A percentile compares a stretch with the other conserved stretches of the same genome.
Conservation (phyloP, 179 eudicot species). For the Carnegiea gigantea region DNA sequence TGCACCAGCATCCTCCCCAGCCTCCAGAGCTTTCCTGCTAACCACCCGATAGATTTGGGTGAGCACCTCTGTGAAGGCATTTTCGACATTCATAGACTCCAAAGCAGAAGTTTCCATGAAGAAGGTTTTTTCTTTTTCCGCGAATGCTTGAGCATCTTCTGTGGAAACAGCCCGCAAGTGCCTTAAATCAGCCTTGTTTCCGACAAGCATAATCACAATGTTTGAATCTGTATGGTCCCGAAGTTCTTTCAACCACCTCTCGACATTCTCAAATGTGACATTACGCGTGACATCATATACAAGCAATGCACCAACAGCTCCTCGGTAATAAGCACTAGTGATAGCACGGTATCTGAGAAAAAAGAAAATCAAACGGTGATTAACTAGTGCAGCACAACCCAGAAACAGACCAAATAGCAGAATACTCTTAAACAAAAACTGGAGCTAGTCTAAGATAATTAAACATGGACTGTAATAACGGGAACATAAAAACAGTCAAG, state of each 20-base stretch:
- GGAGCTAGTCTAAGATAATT: background rate
- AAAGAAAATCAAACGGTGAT: background rate
- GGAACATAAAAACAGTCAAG: background rate
- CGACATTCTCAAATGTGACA: constrained; percentile 55
- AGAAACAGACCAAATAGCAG: background rate
- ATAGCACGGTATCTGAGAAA: constrained; percentile 50
- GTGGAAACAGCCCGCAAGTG: constrained; percentile 51
- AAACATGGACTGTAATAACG: background rate
- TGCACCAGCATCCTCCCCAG: constrained; percentile 50
- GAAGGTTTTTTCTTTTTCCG: constrained; percentile 45
- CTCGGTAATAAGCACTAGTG: constrained; percentile 59
- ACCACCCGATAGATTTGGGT: constrained; percentile 47
- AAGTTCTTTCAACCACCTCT: constrained; percentile 58
- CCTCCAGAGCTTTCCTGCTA: constrained; percentile 48
- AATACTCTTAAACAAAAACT: background rate
- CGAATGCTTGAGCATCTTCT: constrained; percentile 52
- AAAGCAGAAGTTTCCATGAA: constrained; percentile 61
- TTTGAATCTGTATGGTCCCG: constrained; percentile 50
- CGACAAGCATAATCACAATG: constrained; percentile 54
- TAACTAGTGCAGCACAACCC: background rate
- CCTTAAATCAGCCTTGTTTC: constrained; percentile 54
- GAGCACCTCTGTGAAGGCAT: constrained; percentile 53
- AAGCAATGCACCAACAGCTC: constrained; percentile 54
- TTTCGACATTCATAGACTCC: constrained; percentile 50
- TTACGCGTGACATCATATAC: constrained; percentile 49